phyloP scores from a whole-genome alignment of 768 basidiomycete genomes.

The Boletus sensibilis region DNA sequence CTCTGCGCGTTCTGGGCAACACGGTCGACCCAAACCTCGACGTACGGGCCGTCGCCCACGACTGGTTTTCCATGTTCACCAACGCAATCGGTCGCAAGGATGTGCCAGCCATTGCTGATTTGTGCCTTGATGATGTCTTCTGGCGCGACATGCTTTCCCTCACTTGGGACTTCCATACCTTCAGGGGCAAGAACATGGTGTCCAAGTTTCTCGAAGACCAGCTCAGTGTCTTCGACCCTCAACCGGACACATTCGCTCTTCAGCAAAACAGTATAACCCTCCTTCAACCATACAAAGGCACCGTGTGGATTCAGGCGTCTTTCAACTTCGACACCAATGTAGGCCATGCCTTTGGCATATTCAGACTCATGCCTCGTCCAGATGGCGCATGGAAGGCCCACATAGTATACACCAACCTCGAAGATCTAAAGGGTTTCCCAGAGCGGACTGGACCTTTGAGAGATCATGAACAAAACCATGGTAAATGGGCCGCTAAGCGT shows the following conservation, averaged over 20 bases:
- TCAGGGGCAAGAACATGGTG: neutral
- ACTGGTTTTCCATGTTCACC: neutral
- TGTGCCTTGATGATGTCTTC: neutral
- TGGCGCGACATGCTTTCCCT: neutral
- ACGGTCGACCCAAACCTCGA: neutral
- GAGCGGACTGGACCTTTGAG: neutral
- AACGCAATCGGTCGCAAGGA: neutral
- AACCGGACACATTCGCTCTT: neutral
- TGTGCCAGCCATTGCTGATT: neutral
- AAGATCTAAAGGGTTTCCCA: neutral
- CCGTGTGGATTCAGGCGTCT: neutral
- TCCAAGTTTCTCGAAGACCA: neutral
- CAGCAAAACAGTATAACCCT: neutral
- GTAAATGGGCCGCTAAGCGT: neutral
- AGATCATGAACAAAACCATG: neutral
- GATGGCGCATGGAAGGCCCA: neutral
- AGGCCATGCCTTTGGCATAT: neutral
- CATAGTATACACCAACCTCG: neutral
- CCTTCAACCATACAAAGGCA: neutral
- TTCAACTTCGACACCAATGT: neutral
- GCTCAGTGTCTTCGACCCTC: neutral
- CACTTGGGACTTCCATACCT: neutral
- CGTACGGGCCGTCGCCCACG: neutral
- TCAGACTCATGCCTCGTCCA: neutral
- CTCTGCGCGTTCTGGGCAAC: neutral